Evolutionary conservation across 495 filamentous ascomycete species (phyloP).

Genomic region (Neurospora sp.): DNA sequence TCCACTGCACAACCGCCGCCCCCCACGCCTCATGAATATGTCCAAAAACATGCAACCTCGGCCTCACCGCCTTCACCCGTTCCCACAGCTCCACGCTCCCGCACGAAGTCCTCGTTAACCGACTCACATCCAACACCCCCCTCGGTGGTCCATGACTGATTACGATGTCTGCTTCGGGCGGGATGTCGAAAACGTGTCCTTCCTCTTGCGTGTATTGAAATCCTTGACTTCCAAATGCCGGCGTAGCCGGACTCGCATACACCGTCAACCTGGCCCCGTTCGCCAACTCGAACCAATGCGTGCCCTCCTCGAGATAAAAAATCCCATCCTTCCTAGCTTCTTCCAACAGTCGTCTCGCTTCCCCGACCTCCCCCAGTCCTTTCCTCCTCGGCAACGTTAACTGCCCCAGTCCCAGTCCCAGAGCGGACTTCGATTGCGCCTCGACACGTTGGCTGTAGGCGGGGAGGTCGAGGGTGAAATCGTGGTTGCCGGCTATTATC

Average conservation of each 20-base stretch:
- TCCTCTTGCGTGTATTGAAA: slow-evolving; percentile 49
- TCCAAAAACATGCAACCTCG: slow-evolving; percentile 58
- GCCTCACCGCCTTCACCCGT: slow-evolving; percentile 41
- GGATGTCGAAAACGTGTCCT: slow-evolving; percentile 40
- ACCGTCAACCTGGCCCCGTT: slow-evolving; percentile 52
- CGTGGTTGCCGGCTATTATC: slow-evolving; percentile 76
- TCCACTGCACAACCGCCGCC: slow-evolving; percentile 47
- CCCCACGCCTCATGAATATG: slow-evolving; percentile 73
- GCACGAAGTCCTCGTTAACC: slow-evolving; percentile 21
- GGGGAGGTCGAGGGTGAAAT: slow-evolving; percentile 55
- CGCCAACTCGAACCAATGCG: slow-evolving; percentile 39
- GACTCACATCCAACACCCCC: slow-evolving; percentile 43
- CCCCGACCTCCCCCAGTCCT: background rate
- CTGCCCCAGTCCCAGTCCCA: background rate
- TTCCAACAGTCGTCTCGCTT: slow-evolving; percentile 7
- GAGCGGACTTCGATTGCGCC: background rate
- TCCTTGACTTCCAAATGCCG: slow-evolving; percentile 50
- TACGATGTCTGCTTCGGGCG: slow-evolving; percentile 47
- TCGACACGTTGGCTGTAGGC: background rate
- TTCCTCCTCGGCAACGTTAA: background rate
- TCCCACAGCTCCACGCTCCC: slow-evolving; percentile 50
- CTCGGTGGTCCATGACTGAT: slow-evolving; percentile 68
- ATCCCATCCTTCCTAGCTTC: slow-evolving; percentile 34
- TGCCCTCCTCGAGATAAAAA: slow-evolving; percentile 58
- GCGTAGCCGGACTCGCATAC: slow-evolving; percentile 61